Evolutionary conservation across 2,329 filamentous ascomycete species (phyloP).

Genomic region (Hawksworthiomyces lignivorus): DNA sequence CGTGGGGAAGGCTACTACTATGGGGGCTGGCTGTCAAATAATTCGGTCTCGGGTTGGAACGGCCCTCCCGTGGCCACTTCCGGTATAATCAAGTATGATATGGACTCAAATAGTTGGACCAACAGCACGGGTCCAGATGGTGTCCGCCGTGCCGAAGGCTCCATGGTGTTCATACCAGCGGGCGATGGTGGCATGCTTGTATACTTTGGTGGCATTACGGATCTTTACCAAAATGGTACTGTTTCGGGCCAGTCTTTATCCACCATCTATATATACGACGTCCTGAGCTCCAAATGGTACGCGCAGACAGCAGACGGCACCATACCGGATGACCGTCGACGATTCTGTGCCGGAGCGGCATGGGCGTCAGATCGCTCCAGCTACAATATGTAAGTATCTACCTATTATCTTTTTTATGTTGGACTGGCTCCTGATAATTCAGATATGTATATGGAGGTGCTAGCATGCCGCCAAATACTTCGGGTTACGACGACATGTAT

Average conservation of each 20-base stretch:
- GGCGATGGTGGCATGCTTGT: conserved; percentile 52
- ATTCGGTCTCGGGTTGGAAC: conserved; percentile 43
- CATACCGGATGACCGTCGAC: conserved; percentile 43
- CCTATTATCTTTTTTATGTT: too few species aligned
- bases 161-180: conserved; percentile 51
- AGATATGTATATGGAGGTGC: conserved; percentile 57
- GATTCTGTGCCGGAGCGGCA: conserved; percentile 54
- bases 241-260: conserved; percentile 37
- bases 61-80: conserved; percentile 39
- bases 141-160: conserved; percentile 50
- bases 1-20: conserved; percentile 53
- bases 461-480: conserved; percentile 35
- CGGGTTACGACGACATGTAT: conserved; percentile 55
- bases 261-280: conserved; percentile 52
- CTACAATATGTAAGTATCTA: conserved; percentile 51
- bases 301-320: conserved; percentile 47
- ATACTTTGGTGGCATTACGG: conserved; percentile 53
- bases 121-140: conserved; percentile 48
- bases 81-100: conserved; percentile 48
- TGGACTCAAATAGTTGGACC: conserved; percentile 41
- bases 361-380: conserved; percentile 53
- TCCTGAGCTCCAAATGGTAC: conserved; percentile 53
- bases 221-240: conserved; percentile 38
- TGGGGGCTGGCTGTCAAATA: conserved; percentile 53
- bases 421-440: too few species aligned